These are phyloP conservation scores for Chlorociboria aeruginascens DNA, from an alignment of 495 filamentous ascomycete genomes.

Conservation along the genomic window DNA sequence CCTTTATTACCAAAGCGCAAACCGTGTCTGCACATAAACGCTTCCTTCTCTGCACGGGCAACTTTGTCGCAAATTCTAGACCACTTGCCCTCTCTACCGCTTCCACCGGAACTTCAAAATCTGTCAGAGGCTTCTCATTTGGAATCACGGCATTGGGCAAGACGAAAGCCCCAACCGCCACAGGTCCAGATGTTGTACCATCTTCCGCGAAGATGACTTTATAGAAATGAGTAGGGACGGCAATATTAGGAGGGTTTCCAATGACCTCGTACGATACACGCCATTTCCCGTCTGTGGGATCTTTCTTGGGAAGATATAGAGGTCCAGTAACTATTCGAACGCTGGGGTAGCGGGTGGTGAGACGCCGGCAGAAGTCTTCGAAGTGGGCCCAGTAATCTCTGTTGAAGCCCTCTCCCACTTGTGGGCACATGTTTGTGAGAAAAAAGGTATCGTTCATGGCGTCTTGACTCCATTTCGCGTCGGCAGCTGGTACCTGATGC, in stretches of 20 bases:
- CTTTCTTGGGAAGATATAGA: conserved; percentile 74
- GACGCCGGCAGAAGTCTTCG: conserved; percentile 85
- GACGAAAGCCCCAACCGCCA: conserved; percentile 89
- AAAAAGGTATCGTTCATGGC: conserved; percentile 93
- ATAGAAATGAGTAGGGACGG: conserved; percentile 97
- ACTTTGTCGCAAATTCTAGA: conserved; percentile 73
- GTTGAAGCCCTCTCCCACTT: conserved; percentile 96
- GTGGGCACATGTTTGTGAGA: conserved; percentile 93
- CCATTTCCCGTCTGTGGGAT: conserved; percentile 79
- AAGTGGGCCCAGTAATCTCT: conserved; percentile 98
- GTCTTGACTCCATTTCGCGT: conserved; percentile 86
- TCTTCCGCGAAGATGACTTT: conserved; percentile 96
- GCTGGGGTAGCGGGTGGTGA: conserved; percentile 70
- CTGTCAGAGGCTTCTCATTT: conserved; percentile 69
- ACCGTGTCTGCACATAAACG: conserved; percentile 74
- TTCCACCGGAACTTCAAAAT: conserved; percentile 92
- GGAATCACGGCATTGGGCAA: conserved; percentile 85
- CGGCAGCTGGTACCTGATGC: conserved; percentile 93
- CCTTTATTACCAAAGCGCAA: conserved; percentile 69
- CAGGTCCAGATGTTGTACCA: conserved; percentile 55
- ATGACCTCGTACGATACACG: conserved; percentile 95
- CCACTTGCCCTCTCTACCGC: conserved; percentile 84
- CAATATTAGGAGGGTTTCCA: conserved; percentile 82
- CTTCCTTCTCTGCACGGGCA: conserved; percentile 61
- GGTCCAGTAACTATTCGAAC: conserved; percentile 91